A percentile compares a stretch with the other conserved stretches of the same genome.
phyloP scores from a whole-genome alignment of 78 protist genomes.

The Anaeramoeba ignava region DNA sequence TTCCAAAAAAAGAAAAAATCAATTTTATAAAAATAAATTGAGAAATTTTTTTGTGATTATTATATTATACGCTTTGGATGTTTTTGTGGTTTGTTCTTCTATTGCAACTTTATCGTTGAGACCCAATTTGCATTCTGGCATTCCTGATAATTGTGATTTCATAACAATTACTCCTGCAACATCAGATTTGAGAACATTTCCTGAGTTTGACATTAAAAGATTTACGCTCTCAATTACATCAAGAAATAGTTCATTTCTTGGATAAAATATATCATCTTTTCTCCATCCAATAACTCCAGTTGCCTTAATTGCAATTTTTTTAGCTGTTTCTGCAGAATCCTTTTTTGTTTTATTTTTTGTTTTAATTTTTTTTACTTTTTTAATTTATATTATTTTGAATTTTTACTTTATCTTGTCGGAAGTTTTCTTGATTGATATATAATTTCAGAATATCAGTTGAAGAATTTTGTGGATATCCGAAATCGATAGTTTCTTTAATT shows the following conservation, averaged over 20 bases:
- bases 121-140: conserved; percentile 97
- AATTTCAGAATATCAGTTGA: conserved; percentile 62
- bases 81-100: no score
- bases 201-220: conserved; percentile 31
- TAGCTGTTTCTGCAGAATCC: neutral
- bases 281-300: conserved; percentile 79
- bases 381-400: no score
- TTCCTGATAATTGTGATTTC: conserved; percentile 79
- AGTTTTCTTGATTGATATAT: conserved; percentile 58
- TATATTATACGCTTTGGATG: neutral
- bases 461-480: conserved; percentile 79
- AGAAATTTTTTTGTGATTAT: neutral
- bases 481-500: conserved; percentile 66
- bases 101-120: conserved; percentile 81
- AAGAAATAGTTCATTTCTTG: conserved; percentile 73
- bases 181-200: conserved; percentile 63
- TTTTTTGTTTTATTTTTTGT: no score
- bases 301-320: conserved; percentile 54
- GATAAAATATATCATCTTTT: conserved; percentile 64
- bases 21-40: neutral
- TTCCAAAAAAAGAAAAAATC: neutral
- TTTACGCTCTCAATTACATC: conserved; percentile 70
- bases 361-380: no score
- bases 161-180: conserved; percentile 76
- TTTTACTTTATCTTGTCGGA: neutral